Conservation (phyloP, 2,329 filamentous ascomycete genomes). For the Pyrenophora teres region DNA sequence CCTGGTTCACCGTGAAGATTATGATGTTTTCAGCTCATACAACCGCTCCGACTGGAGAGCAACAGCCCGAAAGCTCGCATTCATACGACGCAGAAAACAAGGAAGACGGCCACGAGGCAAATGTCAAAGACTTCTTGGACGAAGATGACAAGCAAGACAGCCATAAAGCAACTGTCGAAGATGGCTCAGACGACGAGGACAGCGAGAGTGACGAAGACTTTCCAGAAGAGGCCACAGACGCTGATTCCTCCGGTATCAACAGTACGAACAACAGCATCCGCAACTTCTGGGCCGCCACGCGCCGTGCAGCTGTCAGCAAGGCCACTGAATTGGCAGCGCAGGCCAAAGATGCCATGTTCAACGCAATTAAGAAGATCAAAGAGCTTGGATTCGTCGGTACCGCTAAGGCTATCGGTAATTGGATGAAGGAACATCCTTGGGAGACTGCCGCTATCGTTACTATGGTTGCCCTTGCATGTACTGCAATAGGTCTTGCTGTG, state of each 20-base stretch:
- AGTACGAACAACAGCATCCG: neutral
- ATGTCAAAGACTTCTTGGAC: neutral
- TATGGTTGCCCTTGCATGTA: constrained; percentile 2
- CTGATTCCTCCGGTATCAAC: too few relatives aligned
- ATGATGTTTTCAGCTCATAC: too few relatives aligned
- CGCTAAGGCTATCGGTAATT: neutral
- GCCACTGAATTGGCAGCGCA: neutral
- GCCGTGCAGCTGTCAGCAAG: neutral
- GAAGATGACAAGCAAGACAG: neutral
- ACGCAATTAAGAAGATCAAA: neutral
- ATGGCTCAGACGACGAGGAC: neutral
- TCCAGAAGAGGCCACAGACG: neutral
- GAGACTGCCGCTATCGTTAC: constrained; percentile 8
- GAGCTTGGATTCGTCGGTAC: neutral
- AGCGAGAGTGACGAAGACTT: neutral
- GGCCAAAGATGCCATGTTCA: neutral
- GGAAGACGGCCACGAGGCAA: neutral
- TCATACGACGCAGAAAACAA: neutral
- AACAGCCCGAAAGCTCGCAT: neutral
- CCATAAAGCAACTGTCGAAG: neutral
- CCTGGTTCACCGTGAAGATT: too few relatives aligned
- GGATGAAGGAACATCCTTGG: constrained; percentile 11
- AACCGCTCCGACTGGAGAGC: neutral
- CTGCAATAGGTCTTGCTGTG: constrained; percentile 1
- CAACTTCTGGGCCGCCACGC: neutral